Conservation (phyloP, 164 flowering plant genomes). For the Vitis rotundifolia region DNA sequence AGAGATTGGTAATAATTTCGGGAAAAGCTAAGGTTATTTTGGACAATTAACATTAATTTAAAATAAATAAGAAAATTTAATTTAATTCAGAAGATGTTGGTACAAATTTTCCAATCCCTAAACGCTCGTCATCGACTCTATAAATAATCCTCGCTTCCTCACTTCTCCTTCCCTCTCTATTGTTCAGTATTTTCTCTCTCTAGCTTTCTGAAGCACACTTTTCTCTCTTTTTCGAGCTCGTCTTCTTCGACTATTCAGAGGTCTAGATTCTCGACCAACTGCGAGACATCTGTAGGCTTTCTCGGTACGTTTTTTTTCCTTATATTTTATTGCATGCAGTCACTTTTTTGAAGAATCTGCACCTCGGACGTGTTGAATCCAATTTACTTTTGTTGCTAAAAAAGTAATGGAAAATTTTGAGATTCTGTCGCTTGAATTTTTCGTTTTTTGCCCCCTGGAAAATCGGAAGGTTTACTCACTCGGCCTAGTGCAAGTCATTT, state of each 20-base stretch:
- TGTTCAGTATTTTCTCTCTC: not conserved
- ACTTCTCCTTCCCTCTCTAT: not conserved
- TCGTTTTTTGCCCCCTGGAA: no score
- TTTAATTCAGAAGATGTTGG: not conserved
- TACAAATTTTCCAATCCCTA: not conserved
- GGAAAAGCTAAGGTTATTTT: no score
- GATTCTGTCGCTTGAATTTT: no score
- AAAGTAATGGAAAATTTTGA: no score
- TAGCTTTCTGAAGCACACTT: not conserved
- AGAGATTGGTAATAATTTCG: no score
- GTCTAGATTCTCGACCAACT: not conserved
- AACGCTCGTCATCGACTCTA: constrained; percentile 13
- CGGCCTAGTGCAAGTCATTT: no score
- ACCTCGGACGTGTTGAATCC: no score
- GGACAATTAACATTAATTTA: no score
- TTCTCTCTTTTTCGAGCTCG: not conserved
- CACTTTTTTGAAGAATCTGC: not conserved
- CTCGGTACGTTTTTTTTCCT: not conserved
- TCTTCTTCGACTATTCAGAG: not conserved
- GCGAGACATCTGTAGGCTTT: not conserved
- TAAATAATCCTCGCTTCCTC: constrained; percentile 22
- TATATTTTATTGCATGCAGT: not conserved
- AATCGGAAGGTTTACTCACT: no score
- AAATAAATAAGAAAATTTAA: no score
- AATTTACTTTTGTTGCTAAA: no score